Base-by-base conservation (phyloP, 768 basidiomycete genomes). In the Rhizopogon salebrosus region DNA sequence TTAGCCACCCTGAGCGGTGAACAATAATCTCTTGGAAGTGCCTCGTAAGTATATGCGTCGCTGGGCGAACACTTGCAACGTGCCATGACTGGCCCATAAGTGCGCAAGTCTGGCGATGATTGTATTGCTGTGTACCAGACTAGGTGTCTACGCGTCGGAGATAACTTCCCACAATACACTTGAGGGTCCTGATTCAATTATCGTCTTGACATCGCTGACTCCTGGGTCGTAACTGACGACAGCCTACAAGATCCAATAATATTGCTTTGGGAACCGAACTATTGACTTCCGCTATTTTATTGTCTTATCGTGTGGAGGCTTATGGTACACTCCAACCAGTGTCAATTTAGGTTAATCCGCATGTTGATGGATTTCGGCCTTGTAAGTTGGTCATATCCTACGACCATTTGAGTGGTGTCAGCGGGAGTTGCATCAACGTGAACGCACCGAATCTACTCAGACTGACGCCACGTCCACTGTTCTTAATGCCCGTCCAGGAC, bases 401-500 rank as follows among this genome's bases (percentile, higher is more conserved):
- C 23, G 45, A 22, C n/a, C 48, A 42, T n/a, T 27, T 50, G 39
- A 31, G 58, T 40, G 10, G 54, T 38, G n/a, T 48, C 5, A 43
- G 16, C 39, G 16, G 35, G 16, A 35, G 42, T 40, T 27, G n/a
- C 16, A 4, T 8, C 40, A 23, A n/a, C 3, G n/a, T 46, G 13
- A 9, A 59, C 82, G 52, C 52, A 92, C 94, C 95, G 57, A 90
- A 93, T 63, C 87, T 85, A 65, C 90, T 92, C 60, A 98, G 71
- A 62, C 91, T 94, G 54, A 98, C 75, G 1, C 95, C 97, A 26
- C 94, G 75, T 23, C 97, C 97, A 51, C 89, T 93, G 61, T 97
- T 74, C 75, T 98, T 98, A 42, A 92, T 87, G 2, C 95, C 97
- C 3, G 87, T 90, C 97, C 97, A 99, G 0, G 90, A 80, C 1